A percentile compares a stretch with the other conserved stretches of the same genome.
Evolutionary conservation across 1,139 yeast species (phyloP).

Genomic region (Wickerhamomyces sp.): DNA sequence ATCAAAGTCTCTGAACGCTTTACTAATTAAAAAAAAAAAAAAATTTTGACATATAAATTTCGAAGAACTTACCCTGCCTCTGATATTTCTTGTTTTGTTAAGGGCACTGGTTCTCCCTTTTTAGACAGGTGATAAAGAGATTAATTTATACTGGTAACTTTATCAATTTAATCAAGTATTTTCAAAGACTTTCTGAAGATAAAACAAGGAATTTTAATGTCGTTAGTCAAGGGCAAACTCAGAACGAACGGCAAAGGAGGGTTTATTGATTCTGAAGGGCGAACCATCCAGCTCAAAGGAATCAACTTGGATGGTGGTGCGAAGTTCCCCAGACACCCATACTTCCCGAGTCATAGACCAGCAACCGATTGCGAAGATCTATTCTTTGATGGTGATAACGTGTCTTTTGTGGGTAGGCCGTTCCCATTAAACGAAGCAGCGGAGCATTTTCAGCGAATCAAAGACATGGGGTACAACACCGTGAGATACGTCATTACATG

Average conservation of each 20-base stretch:
- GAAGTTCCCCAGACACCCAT: constrained; percentile 63
- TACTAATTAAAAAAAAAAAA: neutral
- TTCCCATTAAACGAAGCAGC: constrained; percentile 71
- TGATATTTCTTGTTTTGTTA: too few relatives aligned
- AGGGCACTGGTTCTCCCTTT: too few relatives aligned
- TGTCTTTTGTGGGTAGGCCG: constrained; percentile 80
- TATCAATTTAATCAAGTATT: too few relatives aligned
- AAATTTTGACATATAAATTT: neutral
- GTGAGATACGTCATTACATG: constrained; percentile 77
- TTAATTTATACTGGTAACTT: too few relatives aligned
- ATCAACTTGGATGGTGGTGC: constrained; percentile 77
- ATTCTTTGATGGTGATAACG: constrained; percentile 65
- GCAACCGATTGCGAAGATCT: constrained; percentile 37
- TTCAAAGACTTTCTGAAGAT: too few relatives aligned
- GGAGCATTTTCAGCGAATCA: constrained; percentile 62
- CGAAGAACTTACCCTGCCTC: too few relatives aligned
- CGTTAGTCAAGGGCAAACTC: constrained; percentile 13
- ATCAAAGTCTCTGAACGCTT: too few relatives aligned
- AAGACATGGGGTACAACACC: constrained; percentile 78
- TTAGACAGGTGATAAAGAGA: neutral
- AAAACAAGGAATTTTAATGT: constrained; percentile 1
- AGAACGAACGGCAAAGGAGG: constrained; percentile 35
- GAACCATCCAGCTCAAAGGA: constrained; percentile 67
- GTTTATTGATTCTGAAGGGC: constrained; percentile 56
- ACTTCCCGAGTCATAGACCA: constrained; percentile 48